Evolutionary conservation across 1,284 basidiomycete species (phyloP).

Genomic region (Naganishia albida): DNA sequence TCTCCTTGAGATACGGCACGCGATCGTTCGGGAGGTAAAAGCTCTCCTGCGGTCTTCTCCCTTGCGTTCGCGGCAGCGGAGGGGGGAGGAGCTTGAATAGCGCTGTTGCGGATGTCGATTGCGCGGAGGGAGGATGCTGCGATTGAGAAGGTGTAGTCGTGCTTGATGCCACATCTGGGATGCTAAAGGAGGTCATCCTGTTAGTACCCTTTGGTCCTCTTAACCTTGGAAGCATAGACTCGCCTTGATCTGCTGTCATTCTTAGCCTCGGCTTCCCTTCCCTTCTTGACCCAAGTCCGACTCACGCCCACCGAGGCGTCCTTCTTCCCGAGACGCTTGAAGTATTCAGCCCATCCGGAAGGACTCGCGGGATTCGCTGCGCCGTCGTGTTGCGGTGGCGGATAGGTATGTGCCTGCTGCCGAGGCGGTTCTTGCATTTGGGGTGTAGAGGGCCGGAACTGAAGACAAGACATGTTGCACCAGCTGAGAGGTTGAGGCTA

Average conservation of each 20-base stretch:
- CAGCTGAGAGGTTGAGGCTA: too few relatives aligned
- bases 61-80: not conserved
- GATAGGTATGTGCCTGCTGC: not conserved
- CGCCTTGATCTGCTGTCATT: not conserved
- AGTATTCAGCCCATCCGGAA: slow-evolving; percentile 7
- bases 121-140: not conserved
- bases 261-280: not conserved
- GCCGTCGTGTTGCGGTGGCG: not conserved
- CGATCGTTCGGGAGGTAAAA: slow-evolving; percentile 18
- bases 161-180: not conserved
- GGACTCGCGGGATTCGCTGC: not conserved
- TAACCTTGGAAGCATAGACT: not conserved
- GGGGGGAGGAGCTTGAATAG: not conserved
- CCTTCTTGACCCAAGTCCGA: slow-evolving; percentile 18
- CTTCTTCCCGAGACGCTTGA: not conserved
- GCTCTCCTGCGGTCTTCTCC: not conserved
- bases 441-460: not conserved
- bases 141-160: not conserved
- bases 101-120: not conserved
- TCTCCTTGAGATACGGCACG: not conserved
- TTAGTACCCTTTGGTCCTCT: not conserved
- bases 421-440: not conserved
- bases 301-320: slow-evolving; percentile 4
- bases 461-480: not conserved
- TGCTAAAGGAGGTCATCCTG: not conserved